Conservation (phyloP, 768 basidiomycete species). For the Scleroderma bovista region DNA sequence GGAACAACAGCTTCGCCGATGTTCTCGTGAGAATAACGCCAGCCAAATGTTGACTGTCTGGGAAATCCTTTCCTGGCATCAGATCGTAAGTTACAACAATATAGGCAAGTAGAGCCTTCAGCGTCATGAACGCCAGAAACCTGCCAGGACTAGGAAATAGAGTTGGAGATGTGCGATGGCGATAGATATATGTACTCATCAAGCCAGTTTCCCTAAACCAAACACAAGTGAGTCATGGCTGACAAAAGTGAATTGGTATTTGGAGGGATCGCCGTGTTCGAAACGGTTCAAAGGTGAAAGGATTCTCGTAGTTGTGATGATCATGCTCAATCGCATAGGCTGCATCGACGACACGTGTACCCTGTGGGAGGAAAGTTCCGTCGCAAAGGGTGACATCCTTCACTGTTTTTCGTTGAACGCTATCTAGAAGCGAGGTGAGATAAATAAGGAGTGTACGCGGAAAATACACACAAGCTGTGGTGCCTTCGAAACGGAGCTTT, state of each 20-base stretch:
- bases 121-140: conserved; percentile 35
- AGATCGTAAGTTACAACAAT: conserved; percentile 36
- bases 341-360: conserved; percentile 18
- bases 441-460: neutral
- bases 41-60: conserved; percentile 10
- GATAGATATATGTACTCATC: neutral
- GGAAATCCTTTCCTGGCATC: conserved; percentile 43
- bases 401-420: conserved; percentile 25
- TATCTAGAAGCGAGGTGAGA: conserved; percentile 8
- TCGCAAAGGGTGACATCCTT: conserved; percentile 30
- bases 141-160: conserved; percentile 29
- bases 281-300: conserved; percentile 11
- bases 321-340: neutral
- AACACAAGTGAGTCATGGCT: neutral
- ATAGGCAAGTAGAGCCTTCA: conserved; percentile 35
- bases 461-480: conserved; percentile 11
- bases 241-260: neutral
- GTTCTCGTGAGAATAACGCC: neutral
- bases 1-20: neutral
- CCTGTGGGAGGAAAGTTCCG: conserved; percentile 30
- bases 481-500: conserved; percentile 25
- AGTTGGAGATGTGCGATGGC: neutral
- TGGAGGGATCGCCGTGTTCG: conserved; percentile 3
- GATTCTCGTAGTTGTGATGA: conserved; percentile 6
- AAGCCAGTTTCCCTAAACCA: neutral